Evolutionary conservation across 164 flowering plant species (phyloP), one percentile per base, ranked within the genome.

Genomic region (Vitis labrusca): DNA sequence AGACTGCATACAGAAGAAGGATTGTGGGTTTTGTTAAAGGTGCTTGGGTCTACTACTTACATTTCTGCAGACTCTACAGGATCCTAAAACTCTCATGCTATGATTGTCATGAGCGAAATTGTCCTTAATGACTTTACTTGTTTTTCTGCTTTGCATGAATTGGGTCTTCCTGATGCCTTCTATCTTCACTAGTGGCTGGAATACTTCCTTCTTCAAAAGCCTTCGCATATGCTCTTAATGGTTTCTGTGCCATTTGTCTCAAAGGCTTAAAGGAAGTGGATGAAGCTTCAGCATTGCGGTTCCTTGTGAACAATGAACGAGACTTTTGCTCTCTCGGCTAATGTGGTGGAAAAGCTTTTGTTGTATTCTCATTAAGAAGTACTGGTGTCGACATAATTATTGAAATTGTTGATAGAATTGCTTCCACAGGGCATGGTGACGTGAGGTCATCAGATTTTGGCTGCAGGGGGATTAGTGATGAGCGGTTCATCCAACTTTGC

Each of bases 101-200:
- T 93, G 68, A 93, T 98, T 68, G 86, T 96, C 52, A 92, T 92
- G 98, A 96, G 90, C 82, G 99, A 96, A 74, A 91, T 91, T 49
- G 91, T 96, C 71, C 98, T 93, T 86, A 96, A 89, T 74, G 99
- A 96, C 71, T 98, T 98, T 5, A 96, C 98, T 6, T 93, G 94
- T 76, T 91, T 87, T 67, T 59, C 88, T 69, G 63, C 80, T 53
- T 76, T 96, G 77, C 86, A 87, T 80, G 99, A 91, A 68, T 71
- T 88, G 81, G 99, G 99, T 65, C 99, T 96, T 76, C 98, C 23
- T 19, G 23, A 19, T 19, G 23, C 23, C 23, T 19, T 19, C 23
- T 19, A 19, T 19, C 23, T 19, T 19, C 23, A 19, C 1, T 19
- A 19, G 23, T 19, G 23, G 23, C 23, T 19, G 23, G 23, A 19